Evolutionary conservation across 1,284 basidiomycete genomes (phyloP).

Genomic region (Kwoniella shivajii): DNA sequence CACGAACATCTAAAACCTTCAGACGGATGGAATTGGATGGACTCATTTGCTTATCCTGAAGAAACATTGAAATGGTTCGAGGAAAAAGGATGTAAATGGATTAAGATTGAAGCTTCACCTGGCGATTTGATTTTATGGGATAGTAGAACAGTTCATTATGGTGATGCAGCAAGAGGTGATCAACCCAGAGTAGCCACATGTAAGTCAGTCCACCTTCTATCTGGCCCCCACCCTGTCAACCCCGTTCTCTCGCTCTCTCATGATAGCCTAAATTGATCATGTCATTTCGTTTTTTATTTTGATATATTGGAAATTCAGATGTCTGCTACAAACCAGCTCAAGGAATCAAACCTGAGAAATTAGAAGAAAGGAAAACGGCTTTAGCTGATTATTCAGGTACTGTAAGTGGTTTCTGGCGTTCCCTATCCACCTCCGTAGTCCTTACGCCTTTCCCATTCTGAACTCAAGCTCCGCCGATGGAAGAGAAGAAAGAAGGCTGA

Average conservation of each 20-base stretch:
- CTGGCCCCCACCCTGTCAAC: not conserved
- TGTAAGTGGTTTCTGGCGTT: constrained; percentile 10
- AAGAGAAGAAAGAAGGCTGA: not conserved
- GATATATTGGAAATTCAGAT: constrained; percentile 18
- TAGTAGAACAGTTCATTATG: constrained; percentile 37
- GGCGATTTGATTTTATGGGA: constrained; percentile 47
- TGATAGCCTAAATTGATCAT: not conserved
- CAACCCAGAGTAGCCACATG: constrained; percentile 43
- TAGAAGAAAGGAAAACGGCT: constrained; percentile 27
- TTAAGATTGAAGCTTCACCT: constrained; percentile 40
- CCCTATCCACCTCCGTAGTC: not conserved
- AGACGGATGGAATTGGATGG: constrained; percentile 43
- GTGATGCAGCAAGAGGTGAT: constrained; percentile 36
- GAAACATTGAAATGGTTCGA: constrained; percentile 42
- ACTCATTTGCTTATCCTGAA: constrained; percentile 45
- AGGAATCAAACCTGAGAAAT: constrained; percentile 28
- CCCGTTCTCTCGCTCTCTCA: not conserved
- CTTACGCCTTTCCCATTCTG: not conserved
- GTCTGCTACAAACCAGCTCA: constrained; percentile 48
- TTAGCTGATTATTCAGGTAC: constrained; percentile 30
- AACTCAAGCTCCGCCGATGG: not conserved
- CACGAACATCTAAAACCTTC: constrained; percentile 42
- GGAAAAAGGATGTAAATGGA: constrained; percentile 44
- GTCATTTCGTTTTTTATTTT: not conserved
- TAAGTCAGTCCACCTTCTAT: constrained; percentile 26